Evolutionary conservation across 73 alveolate genomes (phyloP).

Genomic region (Stentor coeruleus): DNA sequence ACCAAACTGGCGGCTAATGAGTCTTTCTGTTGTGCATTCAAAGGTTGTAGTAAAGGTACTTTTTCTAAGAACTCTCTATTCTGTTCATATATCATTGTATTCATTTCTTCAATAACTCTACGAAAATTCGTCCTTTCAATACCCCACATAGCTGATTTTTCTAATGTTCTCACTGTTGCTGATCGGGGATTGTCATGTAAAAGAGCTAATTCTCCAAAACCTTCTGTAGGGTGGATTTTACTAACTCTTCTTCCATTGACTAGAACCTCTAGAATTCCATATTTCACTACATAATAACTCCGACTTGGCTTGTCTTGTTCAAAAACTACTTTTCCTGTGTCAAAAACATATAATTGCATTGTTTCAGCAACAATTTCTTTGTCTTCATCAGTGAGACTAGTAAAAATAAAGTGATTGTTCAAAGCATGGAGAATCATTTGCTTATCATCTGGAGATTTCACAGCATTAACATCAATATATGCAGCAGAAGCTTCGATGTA

Average conservation of each 20-base stretch:
- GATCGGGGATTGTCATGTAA: conserved; percentile 15
- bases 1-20: conserved; percentile 23
- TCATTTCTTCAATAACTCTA: conserved; percentile 27
- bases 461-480: neutral
- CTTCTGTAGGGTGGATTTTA: conserved; percentile 22
- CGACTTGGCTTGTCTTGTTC: conserved; percentile 8
- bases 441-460: neutral
- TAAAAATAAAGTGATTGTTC: conserved; percentile 27
- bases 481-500: conserved; percentile 23
- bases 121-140: neutral
- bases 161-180: conserved; percentile 23
- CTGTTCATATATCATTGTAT: conserved; percentile 38
- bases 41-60: conserved; percentile 32
- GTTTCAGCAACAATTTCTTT: conserved; percentile 12
- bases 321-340: conserved; percentile 6
- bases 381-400: conserved; percentile 30
- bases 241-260: conserved; percentile 23
- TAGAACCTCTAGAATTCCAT: conserved; percentile 14
- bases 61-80: conserved; percentile 45
- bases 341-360: conserved; percentile 11
- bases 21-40: conserved; percentile 24
- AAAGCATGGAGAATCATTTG: conserved; percentile 13
- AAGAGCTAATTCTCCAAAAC: conserved; percentile 29
- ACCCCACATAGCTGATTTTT: conserved; percentile 26
- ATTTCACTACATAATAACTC: conserved; percentile 16